Evolutionary conservation across 179 eudicot genomes (phyloP).

Genomic region (Sideroxylon spinosum): DNA sequence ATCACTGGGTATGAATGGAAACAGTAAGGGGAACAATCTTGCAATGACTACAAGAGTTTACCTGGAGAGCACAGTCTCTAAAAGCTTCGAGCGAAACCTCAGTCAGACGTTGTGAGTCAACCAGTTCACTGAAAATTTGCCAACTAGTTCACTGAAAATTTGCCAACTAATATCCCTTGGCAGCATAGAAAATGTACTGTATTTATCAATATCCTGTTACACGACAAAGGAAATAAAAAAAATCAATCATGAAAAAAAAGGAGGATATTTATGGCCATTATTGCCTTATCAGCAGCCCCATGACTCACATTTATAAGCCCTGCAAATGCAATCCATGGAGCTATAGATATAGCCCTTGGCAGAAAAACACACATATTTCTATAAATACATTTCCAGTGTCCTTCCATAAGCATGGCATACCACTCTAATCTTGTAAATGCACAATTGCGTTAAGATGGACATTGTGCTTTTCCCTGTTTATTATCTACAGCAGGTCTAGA

Average conservation of each 20-base stretch:
- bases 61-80: slow-evolving; percentile 88
- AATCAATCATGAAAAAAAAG: not conserved
- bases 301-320: not conserved
- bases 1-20: not conserved
- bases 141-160: slow-evolving; percentile 80
- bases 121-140: slow-evolving; percentile 57
- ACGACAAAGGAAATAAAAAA: slow-evolving; percentile 5
- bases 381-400: not conserved
- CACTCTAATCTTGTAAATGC: slow-evolving; percentile 58
- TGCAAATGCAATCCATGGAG: not conserved
- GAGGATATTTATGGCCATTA: not conserved
- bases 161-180: slow-evolving; percentile 91
- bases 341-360: not conserved
- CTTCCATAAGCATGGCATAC: slow-evolving; percentile 26
- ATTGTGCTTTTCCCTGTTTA: slow-evolving; percentile 36
- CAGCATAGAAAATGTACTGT: slow-evolving; percentile 56
- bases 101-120: slow-evolving; percentile 51
- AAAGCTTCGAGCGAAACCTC: slow-evolving; percentile 64
- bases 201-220: slow-evolving; percentile 60
- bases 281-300: not conserved
- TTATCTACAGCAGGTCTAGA: slow-evolving; percentile 41
- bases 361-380: not conserved
- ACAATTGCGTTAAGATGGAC: slow-evolving; percentile 81
- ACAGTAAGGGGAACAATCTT: not conserved
- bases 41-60: slow-evolving; percentile 18